Evolutionary conservation across 306 rosid species (phyloP), one percentile per base, ranked within the genome.

Genomic region (Hippophae gyantsensis): DNA sequence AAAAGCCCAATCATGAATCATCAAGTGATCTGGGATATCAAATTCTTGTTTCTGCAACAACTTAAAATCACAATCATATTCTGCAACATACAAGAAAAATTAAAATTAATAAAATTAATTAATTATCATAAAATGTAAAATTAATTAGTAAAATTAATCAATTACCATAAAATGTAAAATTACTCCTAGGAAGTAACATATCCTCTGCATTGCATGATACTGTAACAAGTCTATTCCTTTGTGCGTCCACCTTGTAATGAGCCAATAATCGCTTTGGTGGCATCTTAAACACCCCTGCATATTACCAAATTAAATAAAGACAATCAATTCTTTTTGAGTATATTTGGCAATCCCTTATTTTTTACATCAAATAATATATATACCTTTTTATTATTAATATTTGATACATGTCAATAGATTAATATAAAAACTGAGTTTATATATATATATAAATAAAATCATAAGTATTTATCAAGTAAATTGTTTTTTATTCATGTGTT

Each of bases 1-100:
- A 66, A 92, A 85, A 44, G 89, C 98, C 98, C 98, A 92, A 41
- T 92, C 98, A 56, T 92, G 98, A 70, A 92, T 85, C 98, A 92
- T 87, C 68, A 85, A 46, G 75, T 92, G 98, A 62, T 92, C 98
- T 5, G 90, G 78, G 42, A 92, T 83, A 41, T 9, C 73, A 58
- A 83, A 83, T 47, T 78, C 87, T 65, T 79, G 82, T 75, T 73
- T 81, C 42, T 68, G 66, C 68, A 87, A 40, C 66, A 79, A 13
- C 56, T 78, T 73, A 72, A 85, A 92, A 54, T 80, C 64, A 6
- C 83, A 71, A 58, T 92, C 92, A 61, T 68, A 85, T 66, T 87
- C 98, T 90, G 79, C 76, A 62, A 1, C 41, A 12, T 0, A 11
- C 10, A 2, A 53, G 18, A 2, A 13, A 65, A 6, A n/a, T 27